Evolutionary conservation across 805 yeast species (phyloP), one percentile per base, ranked within the genome.

Genomic region (Pichia insulana): DNA sequence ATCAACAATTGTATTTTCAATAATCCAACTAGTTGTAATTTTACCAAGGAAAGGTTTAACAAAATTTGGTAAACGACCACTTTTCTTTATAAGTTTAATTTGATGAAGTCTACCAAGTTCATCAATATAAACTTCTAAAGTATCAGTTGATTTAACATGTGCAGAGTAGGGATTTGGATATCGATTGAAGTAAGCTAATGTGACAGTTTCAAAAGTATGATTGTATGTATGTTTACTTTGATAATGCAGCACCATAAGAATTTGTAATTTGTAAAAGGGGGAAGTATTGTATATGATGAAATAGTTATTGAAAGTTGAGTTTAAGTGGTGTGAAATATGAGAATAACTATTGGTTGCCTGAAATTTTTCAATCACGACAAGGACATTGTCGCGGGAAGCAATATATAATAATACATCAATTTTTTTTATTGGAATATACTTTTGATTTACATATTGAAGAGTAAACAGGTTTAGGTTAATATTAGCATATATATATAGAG

Each of bases 61-160:
- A 77, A 92, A 87, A 30, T 67, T 60, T 5, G 97, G 97, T 31
- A 89, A 66, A 50, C 86, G 71, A 2, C 97, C 97, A 4, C 74
- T 67, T 58, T 89, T 90, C 51, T 74, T 74, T 35, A 89, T 77
- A 33, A 89, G 65, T 50, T 90, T 72, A 4, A 90, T 83, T 31
- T 84, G 78, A 50, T 76, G 73, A 36, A 89, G 69, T 39, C 76
- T 68, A 19, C 94, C 94, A 10, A 76, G 65, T 1, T 56, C 49
- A 48, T 81, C 86, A 16, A 86, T 67, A 46, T 65, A 59, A 40
- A 74, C 65, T 28, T 77, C 77, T 13, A 89, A 57, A 2, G 95
- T 83, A 58, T 89, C 97, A 22, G 78, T 78, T 7, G 95, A 82
- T 30, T 80, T 66, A 11, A 90, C 96, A 64, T 90, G 96, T 9